Percentiles rank a stretch among this genome's conserved stretches.
These are phyloP conservation scores for Flaveria sonorensis DNA, from an alignment of 129 eudicot genomes.

Conservation along the genomic window DNA sequence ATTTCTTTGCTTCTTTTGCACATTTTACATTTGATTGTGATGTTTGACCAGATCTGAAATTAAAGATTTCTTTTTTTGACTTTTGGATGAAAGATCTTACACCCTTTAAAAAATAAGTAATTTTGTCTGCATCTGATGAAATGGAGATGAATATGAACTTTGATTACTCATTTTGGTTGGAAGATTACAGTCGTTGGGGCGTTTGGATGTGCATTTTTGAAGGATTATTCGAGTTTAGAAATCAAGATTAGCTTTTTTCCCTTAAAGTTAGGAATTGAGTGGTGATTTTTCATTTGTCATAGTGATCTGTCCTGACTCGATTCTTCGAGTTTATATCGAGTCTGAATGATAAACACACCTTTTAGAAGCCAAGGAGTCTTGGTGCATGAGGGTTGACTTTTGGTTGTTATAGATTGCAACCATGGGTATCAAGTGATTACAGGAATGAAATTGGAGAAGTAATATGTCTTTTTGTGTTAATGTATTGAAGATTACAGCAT, in stretches of 20 bases:
- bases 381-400: conserved; percentile 14
- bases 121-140: conserved; percentile 5
- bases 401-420: background rate
- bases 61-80: conserved; percentile 4
- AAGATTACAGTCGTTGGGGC: background rate
- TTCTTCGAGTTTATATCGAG: background rate
- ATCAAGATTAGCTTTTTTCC: background rate
- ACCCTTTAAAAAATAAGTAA: conserved; percentile 7
- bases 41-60: conserved; percentile 44
- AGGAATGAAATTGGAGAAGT: background rate
- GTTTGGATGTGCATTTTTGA: background rate
- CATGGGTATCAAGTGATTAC: background rate
- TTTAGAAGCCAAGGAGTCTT: background rate
- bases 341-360: background rate
- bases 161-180: background rate
- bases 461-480: background rate
- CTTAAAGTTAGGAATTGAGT: background rate
- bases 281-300: background rate
- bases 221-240: background rate
- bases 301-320: background rate
- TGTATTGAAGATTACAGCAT: background rate
- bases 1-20: conserved; percentile 33
- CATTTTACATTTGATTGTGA: conserved; percentile 33
- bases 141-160: background rate
- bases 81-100: conserved; percentile 23